These are phyloP conservation scores for Sphaerostilbella broomeana DNA, from an alignment of 2,329 filamentous ascomycete species.

Conservation along the genomic window DNA sequence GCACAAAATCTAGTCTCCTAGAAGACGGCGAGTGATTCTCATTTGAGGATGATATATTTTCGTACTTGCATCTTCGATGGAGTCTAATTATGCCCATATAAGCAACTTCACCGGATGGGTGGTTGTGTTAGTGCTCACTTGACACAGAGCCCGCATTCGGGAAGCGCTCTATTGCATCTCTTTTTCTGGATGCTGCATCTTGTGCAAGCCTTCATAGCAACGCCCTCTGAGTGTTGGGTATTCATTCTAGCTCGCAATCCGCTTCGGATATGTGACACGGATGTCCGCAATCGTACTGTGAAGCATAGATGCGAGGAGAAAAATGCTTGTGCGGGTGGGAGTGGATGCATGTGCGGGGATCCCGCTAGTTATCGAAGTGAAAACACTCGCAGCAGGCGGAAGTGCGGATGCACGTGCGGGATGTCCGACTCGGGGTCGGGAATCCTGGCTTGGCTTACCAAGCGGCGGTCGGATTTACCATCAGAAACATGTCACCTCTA, in stretches of 20 bases:
- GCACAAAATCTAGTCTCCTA: too few relatives aligned
- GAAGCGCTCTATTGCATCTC: constrained; percentile 3
- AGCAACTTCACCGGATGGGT: background rate
- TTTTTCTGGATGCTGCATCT: background rate
- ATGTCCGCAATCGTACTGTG: background rate
- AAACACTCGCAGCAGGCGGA: constrained; percentile 1
- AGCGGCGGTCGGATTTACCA: too few relatives aligned
- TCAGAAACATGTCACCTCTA: too few relatives aligned
- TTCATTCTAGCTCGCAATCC: background rate
- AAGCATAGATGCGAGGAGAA: background rate
- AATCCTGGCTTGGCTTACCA: too few relatives aligned
- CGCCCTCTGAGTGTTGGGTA: background rate
- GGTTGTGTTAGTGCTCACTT: background rate
- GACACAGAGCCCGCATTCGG: constrained; percentile 1
- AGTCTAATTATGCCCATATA: background rate
- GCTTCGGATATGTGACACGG: background rate
- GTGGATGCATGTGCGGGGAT: too few relatives aligned
- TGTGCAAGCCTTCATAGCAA: constrained; percentile 1
- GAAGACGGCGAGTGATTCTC: background rate
- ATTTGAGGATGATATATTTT: constrained; percentile 2
- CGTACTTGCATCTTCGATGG: constrained; percentile 1
- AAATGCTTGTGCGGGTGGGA: too few relatives aligned
- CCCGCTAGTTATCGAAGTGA: too few relatives aligned
- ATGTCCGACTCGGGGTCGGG: too few relatives aligned
- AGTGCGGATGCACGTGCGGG: too few relatives aligned